Evolutionary conservation across 257 asterid species (phyloP).

Genomic region (Capsicum rhomboideum): DNA sequence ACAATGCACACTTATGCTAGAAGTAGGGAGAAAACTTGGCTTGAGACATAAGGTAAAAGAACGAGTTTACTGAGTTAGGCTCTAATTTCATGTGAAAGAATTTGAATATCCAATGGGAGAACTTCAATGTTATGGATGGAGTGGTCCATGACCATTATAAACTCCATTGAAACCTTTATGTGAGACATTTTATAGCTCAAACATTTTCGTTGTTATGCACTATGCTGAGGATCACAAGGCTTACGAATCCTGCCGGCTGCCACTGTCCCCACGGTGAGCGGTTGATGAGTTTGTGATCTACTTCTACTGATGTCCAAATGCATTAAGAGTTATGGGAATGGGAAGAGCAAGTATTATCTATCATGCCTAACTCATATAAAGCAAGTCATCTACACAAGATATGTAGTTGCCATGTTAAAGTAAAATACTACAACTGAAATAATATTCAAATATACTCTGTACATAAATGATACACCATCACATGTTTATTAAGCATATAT

Average conservation of each 20-base stretch:
- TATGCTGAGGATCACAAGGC: neutral
- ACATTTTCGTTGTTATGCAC: neutral
- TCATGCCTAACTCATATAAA: neutral
- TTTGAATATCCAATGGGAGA: neutral
- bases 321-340: neutral
- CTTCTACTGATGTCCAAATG: neutral
- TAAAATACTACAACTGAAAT: neutral
- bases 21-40: neutral
- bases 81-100: neutral
- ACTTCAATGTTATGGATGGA: neutral
- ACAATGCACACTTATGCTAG: neutral
- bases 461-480: neutral
- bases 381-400: neutral
- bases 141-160: neutral
- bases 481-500: neutral
- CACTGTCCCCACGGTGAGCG: neutral
- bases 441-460: neutral
- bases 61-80: neutral
- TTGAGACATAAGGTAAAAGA: neutral
- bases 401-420: neutral
- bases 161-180: neutral
- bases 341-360: neutral
- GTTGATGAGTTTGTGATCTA: neutral
- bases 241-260: neutral
- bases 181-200: neutral